Percentiles rank a stretch among this genome's conserved stretches.
phyloP scores from a whole-genome alignment of 208 protist genomes.

The Acanthamoeba culbertsoni region DNA sequence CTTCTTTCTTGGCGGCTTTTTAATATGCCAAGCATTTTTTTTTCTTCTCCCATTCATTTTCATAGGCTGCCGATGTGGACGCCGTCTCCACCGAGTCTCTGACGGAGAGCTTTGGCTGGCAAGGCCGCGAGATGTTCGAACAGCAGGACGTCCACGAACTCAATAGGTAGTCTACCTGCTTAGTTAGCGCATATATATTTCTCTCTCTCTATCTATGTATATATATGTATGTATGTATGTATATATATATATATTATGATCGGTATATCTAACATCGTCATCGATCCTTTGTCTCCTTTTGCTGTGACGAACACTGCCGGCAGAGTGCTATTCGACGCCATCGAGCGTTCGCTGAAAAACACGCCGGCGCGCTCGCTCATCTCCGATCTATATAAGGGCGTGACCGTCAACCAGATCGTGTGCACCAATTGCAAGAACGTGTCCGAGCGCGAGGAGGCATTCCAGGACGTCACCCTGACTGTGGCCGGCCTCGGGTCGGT shows the following conservation, averaged over 20 bases:
- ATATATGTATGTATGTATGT: too few relatives aligned
- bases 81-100: conserved; percentile 44
- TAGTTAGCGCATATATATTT: too few relatives aligned
- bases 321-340: conserved; percentile 60
- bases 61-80: background rate
- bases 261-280: background rate
- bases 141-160: conserved; percentile 69
- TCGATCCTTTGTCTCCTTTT: background rate
- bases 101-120: conserved; percentile 71
- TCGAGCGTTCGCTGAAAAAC: conserved; percentile 21
- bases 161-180: conserved; percentile 29
- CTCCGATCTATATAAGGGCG: conserved; percentile 6
- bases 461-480: background rate
- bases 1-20: too few relatives aligned
- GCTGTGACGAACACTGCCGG: background rate
- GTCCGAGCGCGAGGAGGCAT: conserved; percentile 5
- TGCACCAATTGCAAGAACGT: conserved; percentile 22
- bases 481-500: conserved; percentile 17
- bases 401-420: conserved; percentile 3
- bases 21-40: too few relatives aligned
- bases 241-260: too few relatives aligned
- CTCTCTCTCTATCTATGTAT: too few relatives aligned
- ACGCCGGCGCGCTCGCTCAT: background rate
- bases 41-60: too few relatives aligned
- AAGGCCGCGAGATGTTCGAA: conserved; percentile 54